phyloP scores from a whole-genome alignment of 2,329 filamentous ascomycete genomes.

The Mycocentrospora acerina region DNA sequence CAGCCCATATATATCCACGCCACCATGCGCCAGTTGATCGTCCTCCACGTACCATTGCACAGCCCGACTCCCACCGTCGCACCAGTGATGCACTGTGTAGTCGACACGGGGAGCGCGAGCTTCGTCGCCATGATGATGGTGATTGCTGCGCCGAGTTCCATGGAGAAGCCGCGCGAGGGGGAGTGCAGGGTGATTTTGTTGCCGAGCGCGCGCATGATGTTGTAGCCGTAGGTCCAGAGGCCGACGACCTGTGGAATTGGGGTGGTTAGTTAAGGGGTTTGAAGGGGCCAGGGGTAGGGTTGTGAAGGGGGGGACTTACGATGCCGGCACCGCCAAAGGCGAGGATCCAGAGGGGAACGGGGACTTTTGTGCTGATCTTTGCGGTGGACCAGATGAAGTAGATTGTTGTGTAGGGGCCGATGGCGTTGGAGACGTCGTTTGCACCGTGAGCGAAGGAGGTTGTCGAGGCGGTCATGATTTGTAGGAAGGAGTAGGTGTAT shows the following conservation, averaged over 20 bases:
- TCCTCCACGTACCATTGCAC: constrained; percentile 37
- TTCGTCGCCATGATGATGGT: constrained; percentile 66
- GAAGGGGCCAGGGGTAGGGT: too few relatives aligned
- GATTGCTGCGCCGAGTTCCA: constrained; percentile 52
- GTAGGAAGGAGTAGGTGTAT: constrained; percentile 49
- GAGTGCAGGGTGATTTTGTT: constrained; percentile 66
- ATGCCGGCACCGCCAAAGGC: constrained; percentile 52
- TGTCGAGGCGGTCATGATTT: constrained; percentile 60
- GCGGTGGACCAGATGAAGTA: constrained; percentile 61
- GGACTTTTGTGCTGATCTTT: constrained; percentile 48
- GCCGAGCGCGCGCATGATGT: constrained; percentile 65
- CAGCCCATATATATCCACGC: constrained; percentile 48
- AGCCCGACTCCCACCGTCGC: constrained; percentile 37
- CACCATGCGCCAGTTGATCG: constrained; percentile 48
- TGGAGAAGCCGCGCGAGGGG: constrained; percentile 54
- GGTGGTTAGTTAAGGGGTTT: too few relatives aligned
- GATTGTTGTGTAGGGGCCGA: constrained; percentile 61
- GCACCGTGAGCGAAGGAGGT: constrained; percentile 72
- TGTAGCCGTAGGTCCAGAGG: constrained; percentile 64
- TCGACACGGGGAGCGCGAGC: constrained; percentile 56
- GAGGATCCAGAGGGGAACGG: constrained; percentile 64
- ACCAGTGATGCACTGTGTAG: constrained; percentile 58
- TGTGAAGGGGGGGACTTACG: too few relatives aligned
- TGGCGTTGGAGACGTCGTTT: constrained; percentile 64
- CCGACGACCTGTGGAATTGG: too few relatives aligned